phyloP scores from a whole-genome alignment of 75 land plant genomes.

The Picea sitchensis region DNA sequence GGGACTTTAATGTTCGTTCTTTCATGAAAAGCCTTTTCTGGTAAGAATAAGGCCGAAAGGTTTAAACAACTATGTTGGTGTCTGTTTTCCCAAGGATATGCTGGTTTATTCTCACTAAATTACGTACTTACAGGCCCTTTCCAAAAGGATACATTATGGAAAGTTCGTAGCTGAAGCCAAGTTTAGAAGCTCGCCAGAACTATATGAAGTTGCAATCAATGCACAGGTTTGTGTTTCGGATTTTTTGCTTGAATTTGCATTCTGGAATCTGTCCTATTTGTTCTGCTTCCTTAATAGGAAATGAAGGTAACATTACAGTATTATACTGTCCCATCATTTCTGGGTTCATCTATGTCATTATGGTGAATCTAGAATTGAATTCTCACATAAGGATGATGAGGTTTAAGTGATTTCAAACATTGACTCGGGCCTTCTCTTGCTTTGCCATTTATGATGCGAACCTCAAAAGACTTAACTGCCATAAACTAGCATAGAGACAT shows the following conservation, averaged over 20 bases:
- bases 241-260: neutral
- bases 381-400: neutral
- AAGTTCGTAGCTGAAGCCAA: slow-evolving; percentile 93
- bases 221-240: slow-evolving; percentile 47
- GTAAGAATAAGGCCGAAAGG: neutral
- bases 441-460: neutral
- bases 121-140: slow-evolving; percentile 60
- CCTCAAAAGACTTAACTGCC: neutral
- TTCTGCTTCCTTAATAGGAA: neutral
- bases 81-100: neutral
- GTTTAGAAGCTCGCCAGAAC: slow-evolving; percentile 61
- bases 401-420: neutral
- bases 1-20: neutral
- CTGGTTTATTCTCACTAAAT: neutral
- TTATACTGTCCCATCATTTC: neutral
- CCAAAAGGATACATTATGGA: slow-evolving; percentile 93
- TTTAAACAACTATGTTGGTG: too few species aligned
- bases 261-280: neutral
- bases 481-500: neutral
- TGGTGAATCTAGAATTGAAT: neutral
- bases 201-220: slow-evolving; percentile 57
- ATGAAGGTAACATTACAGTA: neutral
- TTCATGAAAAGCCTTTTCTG: neutral
- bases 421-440: neutral
- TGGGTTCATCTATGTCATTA: neutral